A percentile compares a stretch with the other conserved stretches of the same genome.
These are phyloP conservation scores for Entomortierella chlamydospora DNA, from an alignment of 192 early-diverging fungal genomes.

Conservation along the genomic window DNA sequence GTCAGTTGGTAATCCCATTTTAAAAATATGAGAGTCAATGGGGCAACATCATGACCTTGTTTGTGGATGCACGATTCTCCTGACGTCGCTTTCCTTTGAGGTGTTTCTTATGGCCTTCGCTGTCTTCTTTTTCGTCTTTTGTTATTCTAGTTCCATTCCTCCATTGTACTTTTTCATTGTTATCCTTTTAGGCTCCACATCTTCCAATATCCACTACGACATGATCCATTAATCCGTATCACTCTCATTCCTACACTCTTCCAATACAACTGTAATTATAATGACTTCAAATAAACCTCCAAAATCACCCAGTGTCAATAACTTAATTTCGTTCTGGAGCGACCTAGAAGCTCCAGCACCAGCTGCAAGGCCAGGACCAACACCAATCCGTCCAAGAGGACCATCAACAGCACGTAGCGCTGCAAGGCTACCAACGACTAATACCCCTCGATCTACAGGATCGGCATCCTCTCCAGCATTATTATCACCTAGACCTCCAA, in stretches of 20 bases:
- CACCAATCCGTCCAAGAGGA: background rate
- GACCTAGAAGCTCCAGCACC: conserved; percentile 23
- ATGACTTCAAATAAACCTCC: conserved; percentile 9
- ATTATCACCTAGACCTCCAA: background rate
- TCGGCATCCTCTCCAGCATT: conserved; percentile 5
- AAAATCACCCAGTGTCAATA: conserved; percentile 43
- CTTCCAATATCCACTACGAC: too few species aligned
- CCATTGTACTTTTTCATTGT: background rate
- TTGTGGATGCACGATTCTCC: too few species aligned
- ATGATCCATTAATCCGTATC: background rate
- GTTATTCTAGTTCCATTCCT: background rate
- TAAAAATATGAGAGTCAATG: too few species aligned
- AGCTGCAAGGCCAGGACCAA: background rate
- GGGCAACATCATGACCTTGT: too few species aligned
- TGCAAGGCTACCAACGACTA: background rate
- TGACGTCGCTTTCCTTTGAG: too few species aligned
- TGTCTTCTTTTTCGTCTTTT: too few species aligned
- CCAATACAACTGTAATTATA: background rate
- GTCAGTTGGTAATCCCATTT: too few species aligned
- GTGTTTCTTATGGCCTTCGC: too few species aligned
- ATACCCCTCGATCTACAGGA: background rate
- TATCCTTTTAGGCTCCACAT: background rate
- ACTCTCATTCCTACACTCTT: background rate
- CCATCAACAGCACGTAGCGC: background rate
- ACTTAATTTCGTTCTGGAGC: conserved; percentile 51